Base-by-base conservation (phyloP, 768 basidiomycete genomes). In the Russula foetens region DNA sequence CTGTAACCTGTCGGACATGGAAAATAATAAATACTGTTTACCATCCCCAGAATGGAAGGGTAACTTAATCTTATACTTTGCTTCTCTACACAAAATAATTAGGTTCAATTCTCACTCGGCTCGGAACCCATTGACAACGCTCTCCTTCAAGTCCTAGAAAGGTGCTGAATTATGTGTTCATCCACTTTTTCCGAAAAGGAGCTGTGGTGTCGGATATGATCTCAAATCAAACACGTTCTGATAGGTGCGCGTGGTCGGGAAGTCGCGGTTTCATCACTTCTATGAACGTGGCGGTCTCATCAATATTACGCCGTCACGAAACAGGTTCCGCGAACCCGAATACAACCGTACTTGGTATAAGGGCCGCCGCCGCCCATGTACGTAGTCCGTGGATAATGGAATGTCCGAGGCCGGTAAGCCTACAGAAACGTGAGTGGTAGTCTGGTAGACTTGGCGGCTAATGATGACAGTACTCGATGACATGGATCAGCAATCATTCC, bases 371-470 rank as follows among this genome's bases (percentile, higher is more conserved):
- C 43, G 50, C 33, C 31, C 50, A 52, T 45, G 43, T 33, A 45
- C 23, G n/a, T 33, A 26, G 26, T 49, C 56, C 50, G n/a, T 31
- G 43, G 43, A 45, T 51, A 23, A 58, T 35, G 2, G n/a, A 45
- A 44, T 35, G 31, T 31, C 58, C 58, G 58, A 52, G 50, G 58
- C 31, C 15, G 17, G 49, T n/a, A 52, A 52, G 43, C 44, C 44
- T 44, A 15, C 41, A 39, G 24, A 21, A 15, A 35, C 47, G 7
- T 41, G 38, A 12, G 43, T 26, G 39, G 5, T 3, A 7, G 7
- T 38, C 15, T 11, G 43, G 51, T 59, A 23, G 45, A 48, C 21
- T 23, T 53, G 28, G 28, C 28, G 35, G 45, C 21, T 35, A 35
- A 41, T 7, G 39, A 41, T 41, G 39, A 8, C 33, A 5, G 31